A percentile compares a stretch with the other conserved stretches of the same genome.
Evolutionary conservation across 2,329 filamentous ascomycete species (phyloP).

Genomic region (Diaporthe sp.): DNA sequence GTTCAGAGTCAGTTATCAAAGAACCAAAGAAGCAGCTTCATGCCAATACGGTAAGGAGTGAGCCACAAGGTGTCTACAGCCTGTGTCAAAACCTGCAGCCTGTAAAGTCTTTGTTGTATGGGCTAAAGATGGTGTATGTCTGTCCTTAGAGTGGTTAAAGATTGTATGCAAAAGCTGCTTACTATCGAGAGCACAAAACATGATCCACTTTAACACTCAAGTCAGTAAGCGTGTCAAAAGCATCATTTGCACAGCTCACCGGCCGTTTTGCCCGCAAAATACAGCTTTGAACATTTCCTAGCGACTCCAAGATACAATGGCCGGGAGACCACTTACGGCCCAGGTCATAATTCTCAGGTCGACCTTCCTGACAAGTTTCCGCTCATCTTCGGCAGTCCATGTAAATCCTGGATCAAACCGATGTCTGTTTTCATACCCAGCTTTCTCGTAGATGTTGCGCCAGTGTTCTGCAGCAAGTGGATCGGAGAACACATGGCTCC

Average conservation of each 20-base stretch:
- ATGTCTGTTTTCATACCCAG: slow-evolving; percentile 69
- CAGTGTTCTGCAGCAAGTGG: slow-evolving; percentile 57
- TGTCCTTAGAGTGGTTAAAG: too few species aligned
- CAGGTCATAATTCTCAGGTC: slow-evolving; percentile 48
- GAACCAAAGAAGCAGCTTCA: too few species aligned
- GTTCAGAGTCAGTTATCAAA: too few species aligned
- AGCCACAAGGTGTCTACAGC: too few species aligned
- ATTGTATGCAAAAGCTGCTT: too few species aligned
- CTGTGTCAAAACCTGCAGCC: too few species aligned
- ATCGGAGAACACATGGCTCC: slow-evolving; percentile 59
- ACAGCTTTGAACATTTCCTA: background rate
- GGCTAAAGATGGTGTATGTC: too few species aligned
- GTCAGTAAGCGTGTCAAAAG: background rate
- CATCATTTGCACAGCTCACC: background rate
- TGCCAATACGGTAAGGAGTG: too few species aligned
- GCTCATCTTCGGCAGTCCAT: slow-evolving; percentile 65
- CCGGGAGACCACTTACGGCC: slow-evolving; percentile 26
- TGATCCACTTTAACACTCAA: slow-evolving; percentile 36
- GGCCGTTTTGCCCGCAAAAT: too few species aligned
- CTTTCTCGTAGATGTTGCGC: slow-evolving; percentile 63
- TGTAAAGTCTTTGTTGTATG: too few species aligned
- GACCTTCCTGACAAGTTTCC: slow-evolving; percentile 61
- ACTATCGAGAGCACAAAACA: slow-evolving; percentile 41
- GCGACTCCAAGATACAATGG: background rate
- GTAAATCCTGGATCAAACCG: slow-evolving; percentile 67